Evolutionary conservation across 345 rosid genomes (phyloP).

Genomic region (Pistacia atlantica): DNA sequence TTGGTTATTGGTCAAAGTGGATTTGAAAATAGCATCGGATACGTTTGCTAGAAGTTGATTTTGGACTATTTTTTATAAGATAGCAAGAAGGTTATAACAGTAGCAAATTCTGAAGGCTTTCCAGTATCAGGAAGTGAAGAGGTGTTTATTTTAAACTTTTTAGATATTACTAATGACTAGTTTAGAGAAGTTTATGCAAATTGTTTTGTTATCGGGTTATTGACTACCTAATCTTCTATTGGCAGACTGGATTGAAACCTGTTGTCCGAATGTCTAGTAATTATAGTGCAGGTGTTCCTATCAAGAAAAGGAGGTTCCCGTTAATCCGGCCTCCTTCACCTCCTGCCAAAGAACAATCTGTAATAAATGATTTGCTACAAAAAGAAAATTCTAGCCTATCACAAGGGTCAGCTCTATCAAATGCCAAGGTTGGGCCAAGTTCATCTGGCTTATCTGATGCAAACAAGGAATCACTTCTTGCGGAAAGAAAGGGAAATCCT

Average conservation of each 20-base stretch:
- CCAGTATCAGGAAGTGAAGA: conserved; percentile 56
- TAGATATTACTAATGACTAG: conserved; percentile 15
- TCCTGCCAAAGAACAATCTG: conserved; percentile 32
- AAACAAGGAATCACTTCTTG: conserved; percentile 12
- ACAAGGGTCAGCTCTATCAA: conserved; percentile 31
- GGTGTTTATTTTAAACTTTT: conserved; percentile 40
- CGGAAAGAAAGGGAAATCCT: conserved; percentile 19
- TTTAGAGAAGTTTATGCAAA: conserved; percentile 5
- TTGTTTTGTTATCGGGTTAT: conserved; percentile 19
- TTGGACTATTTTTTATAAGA: conserved; percentile 13
- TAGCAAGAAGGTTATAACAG: conserved; percentile 18
- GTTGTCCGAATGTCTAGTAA: conserved; percentile 51
- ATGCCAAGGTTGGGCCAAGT: conserved; percentile 29
- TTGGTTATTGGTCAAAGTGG: background rate
- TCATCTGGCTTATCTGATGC: conserved; percentile 31
- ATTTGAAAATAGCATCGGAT: background rate
- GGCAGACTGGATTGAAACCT: conserved; percentile 55
- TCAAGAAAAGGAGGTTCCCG: conserved; percentile 80
- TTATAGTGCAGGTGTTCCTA: conserved; percentile 65
- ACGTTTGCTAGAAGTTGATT: background rate
- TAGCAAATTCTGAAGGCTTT: conserved; percentile 37
- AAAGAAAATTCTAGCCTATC: conserved; percentile 25
- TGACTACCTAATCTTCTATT: conserved; percentile 33
- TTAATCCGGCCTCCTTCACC: conserved; percentile 48
- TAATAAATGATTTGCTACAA: conserved; percentile 25